Base-by-base conservation (phyloP, 2,329 filamentous ascomycete species). In the Periconia sp. region DNA sequence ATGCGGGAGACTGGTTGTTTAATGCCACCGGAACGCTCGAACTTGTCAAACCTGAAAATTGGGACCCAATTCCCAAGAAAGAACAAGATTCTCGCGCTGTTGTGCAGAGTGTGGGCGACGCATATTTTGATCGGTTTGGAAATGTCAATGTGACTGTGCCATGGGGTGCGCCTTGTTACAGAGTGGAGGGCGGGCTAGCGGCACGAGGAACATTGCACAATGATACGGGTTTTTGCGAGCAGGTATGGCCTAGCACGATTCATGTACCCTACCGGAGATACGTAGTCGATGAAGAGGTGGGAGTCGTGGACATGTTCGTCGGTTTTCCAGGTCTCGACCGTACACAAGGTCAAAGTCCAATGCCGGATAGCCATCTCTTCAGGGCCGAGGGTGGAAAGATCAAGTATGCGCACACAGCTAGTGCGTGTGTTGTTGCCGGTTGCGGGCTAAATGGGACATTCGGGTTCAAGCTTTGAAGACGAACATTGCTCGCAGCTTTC, bases 1-100 rank as follows among this genome's bases (percentile, higher is more conserved):
- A 59, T 18, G 30, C 45, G 25, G 61, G 61, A 16, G 59, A 64
- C 36, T 64, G 61, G 59, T 46, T 57, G 2, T 63, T 64, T 50
- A 64, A 64, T 32, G 57, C 57, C 5, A 64, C 56, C 7, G 51
- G 50, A 17, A 50, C 47, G 15, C 34, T 52, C 10, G 35, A 55
- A 28, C 50, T 50, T 36, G 50, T 54, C 8, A 35, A 23, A 22
- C 40, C 31, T 5, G 61, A 64, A 19, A 42, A 35, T 17, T 63
- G 61, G 58, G 16, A 31, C 10, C 36, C 43, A 1, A 54, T 63
- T 30, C 53, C 58, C 1, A 19, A 43, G 31, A 16, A n/a, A 6
- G 29, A 52, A 13, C 50, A 44, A 12, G 35, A 47, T 16, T 43
- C 49, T 3, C 48, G 55, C 13, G 48, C 42, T 2, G 37, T 43